Conservation (phyloP, 2,329 filamentous ascomycete species). For the Aspergillus hiratsukae region DNA sequence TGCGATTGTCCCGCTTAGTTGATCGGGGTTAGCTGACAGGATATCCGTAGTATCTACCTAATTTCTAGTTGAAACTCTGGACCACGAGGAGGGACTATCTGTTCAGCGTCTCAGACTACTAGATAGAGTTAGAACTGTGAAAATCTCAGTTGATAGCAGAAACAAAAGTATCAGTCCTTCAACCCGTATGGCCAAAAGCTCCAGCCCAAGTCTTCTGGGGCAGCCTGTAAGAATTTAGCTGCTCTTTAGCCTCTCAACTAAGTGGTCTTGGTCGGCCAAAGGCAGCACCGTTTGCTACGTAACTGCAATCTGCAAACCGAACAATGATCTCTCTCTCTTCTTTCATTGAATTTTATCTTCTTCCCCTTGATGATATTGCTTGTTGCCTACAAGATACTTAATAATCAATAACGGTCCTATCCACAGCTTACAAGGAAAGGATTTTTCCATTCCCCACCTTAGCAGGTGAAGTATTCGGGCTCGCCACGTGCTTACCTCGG, state of each 20-base stretch:
- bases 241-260: background rate
- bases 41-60: background rate
- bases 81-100: background rate
- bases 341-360: background rate
- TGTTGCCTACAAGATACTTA: background rate
- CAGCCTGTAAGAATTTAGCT: background rate
- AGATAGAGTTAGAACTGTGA: background rate
- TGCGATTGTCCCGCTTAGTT: background rate
- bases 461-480: background rate
- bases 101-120: background rate
- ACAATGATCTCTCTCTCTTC: background rate
- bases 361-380: background rate
- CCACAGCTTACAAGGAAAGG: background rate
- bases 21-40: background rate
- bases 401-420: background rate
- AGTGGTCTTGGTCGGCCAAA: background rate
- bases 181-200: background rate
- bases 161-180: background rate
- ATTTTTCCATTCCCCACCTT: background rate
- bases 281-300: background rate
- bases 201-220: background rate
- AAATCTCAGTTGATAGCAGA: background rate
- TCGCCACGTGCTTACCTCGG: conserved; percentile 12
- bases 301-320: background rate
- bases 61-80: background rate